Evolutionary conservation across 179 eudicot species (phyloP), one percentile per base, ranked within the genome.

Genomic region (Nepenthes alata): DNA sequence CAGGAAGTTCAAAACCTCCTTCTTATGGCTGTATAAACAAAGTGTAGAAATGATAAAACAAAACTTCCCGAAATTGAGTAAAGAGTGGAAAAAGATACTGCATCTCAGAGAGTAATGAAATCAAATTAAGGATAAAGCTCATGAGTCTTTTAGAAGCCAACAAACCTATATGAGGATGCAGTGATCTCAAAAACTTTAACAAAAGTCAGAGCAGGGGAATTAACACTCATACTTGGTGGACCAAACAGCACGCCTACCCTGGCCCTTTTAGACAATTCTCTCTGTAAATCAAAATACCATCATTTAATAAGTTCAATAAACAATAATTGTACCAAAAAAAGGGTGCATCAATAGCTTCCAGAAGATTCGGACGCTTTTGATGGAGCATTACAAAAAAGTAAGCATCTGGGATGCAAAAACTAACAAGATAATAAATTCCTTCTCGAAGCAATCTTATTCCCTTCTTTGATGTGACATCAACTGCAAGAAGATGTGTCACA

Each of bases 361-460:
- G 53, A 3, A 50, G 4, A 50, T 3, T 50, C 14, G 16, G 15
- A 12, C 5, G 59, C 41, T 34, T 16, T 6, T 7, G 7, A 9
- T 37, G 3, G 48, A 37, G 11, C 48, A 55, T 44, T 2, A 44
- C 14, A 55, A 7, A 44, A 38, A 55, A 53, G 51, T 35, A 62
- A 50, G 58, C 38, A 54, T n/a, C 14, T 12, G 1, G 55, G 13
- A 55, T 25, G 39, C 5, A 38, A 60, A 74, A 59, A 62, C 83
- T 71, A 75, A 94, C 99, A 82, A 94, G 85, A 73, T 94, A 94
- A 49, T 51, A 91, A 53, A 90, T 79, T 75, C 99, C 99, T 84
- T 85, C 89, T 68, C 71, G 91, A 16, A 94, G 80, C 68, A 94
- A 74, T 73, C 80, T 77, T 55, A 90, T 70, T 69, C 97, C 99